Evolutionary conservation across 306 rosid genomes (phyloP).

Genomic region (Cicer pinnatifidum): DNA sequence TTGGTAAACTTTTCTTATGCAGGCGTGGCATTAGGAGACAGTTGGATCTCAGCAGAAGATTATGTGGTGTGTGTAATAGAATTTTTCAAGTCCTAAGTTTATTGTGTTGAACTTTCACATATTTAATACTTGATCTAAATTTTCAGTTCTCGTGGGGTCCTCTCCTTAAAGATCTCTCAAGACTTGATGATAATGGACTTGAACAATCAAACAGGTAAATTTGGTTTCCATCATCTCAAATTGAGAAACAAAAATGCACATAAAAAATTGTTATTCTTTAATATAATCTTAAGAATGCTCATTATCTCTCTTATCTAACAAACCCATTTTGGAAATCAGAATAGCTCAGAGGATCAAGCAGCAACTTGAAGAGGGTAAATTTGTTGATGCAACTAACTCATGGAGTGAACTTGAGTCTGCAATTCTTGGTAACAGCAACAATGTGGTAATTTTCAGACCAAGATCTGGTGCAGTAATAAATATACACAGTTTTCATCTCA

Average conservation of each 20-base stretch:
- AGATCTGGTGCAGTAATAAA: too few species aligned
- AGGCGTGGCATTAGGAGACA: slow-evolving; percentile 95
- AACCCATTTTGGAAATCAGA: slow-evolving; percentile 52
- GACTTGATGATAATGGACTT: slow-evolving; percentile 69
- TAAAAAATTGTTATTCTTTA: background rate
- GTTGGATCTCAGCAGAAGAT: slow-evolving; percentile 98
- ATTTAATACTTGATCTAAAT: background rate
- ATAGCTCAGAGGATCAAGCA: slow-evolving; percentile 66
- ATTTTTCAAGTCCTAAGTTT: background rate
- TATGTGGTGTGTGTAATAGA: slow-evolving; percentile 60
- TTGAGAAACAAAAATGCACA: background rate
- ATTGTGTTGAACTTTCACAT: slow-evolving; percentile 18
- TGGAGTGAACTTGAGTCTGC: slow-evolving; percentile 65
- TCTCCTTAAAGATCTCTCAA: slow-evolving; percentile 82
- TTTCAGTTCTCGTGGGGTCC: slow-evolving; percentile 92
- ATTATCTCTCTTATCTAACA: slow-evolving; percentile 40
- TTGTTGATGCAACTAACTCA: slow-evolving; percentile 61
- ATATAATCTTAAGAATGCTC: background rate
- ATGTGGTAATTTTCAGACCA: slow-evolving; percentile 58
- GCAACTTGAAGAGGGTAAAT: slow-evolving; percentile 60
- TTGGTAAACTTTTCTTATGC: slow-evolving; percentile 18
- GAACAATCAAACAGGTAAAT: slow-evolving; percentile 64
- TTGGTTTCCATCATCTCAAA: slow-evolving; percentile 28
- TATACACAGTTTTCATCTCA: too few species aligned
- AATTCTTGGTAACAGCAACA: slow-evolving; percentile 53